These are phyloP conservation scores for Arthrobotrys pseudoclavata DNA, from an alignment of 2,329 filamentous ascomycete genomes.

Conservation along the genomic window DNA sequence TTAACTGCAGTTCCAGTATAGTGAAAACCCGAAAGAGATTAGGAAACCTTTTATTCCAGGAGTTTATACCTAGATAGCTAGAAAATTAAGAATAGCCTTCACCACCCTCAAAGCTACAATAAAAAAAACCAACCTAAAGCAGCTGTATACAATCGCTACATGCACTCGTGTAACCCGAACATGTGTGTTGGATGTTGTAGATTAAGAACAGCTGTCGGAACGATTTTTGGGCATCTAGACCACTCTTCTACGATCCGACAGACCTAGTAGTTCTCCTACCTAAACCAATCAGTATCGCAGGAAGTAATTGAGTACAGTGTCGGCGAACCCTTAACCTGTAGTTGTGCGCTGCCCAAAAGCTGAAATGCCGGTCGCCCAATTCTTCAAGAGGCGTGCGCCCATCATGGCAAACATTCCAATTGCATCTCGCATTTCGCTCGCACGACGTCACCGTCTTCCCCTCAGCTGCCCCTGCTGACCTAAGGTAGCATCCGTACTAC, in stretches of 20 bases:
- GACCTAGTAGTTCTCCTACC: no score
- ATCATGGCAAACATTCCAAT: constrained; percentile 37
- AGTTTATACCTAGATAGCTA: no score
- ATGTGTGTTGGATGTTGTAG: constrained; percentile 17
- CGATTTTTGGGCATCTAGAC: constrained; percentile 30
- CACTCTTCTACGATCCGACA: neutral
- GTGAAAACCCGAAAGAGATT: no score
- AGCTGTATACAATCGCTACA: no score
- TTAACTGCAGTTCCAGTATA: no score
- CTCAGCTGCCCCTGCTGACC: constrained; percentile 11
- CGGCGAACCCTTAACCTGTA: constrained; percentile 6
- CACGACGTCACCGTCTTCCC: constrained; percentile 40
- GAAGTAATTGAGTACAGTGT: neutral
- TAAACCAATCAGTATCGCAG: constrained; percentile 9
- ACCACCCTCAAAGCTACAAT: no score
- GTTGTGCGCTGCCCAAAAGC: neutral
- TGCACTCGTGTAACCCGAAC: neutral
- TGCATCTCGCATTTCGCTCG: constrained; percentile 4
- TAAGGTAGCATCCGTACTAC: constrained; percentile 48
- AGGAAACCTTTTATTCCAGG: no score
- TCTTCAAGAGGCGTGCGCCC: neutral
- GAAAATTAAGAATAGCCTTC: no score
- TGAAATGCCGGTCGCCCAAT: neutral
- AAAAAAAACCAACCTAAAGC: no score
- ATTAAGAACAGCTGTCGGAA: neutral